phyloP scores from a whole-genome alignment of 2,329 filamentous ascomycete genomes.

The Dothistroma pini region DNA sequence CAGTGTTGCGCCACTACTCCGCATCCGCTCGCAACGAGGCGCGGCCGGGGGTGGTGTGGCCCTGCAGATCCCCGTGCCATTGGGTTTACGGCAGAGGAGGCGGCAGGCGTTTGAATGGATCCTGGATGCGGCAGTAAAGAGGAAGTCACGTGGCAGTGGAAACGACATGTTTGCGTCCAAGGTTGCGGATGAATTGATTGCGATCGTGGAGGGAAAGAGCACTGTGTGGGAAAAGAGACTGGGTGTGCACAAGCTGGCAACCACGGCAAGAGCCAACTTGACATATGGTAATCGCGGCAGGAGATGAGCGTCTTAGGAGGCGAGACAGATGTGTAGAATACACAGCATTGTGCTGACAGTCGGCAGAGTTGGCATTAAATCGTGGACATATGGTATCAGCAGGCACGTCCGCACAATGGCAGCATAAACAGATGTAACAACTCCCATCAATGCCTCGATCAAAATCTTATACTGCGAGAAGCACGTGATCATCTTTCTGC shows the following conservation, averaged over 20 bases:
- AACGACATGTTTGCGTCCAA: slow-evolving; percentile 69
- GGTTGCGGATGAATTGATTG: slow-evolving; percentile 80
- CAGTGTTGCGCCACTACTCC: slow-evolving; percentile 83
- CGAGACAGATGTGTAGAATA: background rate
- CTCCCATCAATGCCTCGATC: background rate
- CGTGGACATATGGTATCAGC: background rate
- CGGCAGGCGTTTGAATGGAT: slow-evolving; percentile 85
- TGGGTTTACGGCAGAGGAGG: slow-evolving; percentile 70
- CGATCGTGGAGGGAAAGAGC: slow-evolving; percentile 82
- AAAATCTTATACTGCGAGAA: background rate
- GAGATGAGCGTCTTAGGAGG: slow-evolving; percentile 6
- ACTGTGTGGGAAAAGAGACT: slow-evolving; percentile 78
- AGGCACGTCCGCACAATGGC: background rate
- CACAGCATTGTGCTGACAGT: background rate
- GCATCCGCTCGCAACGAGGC: slow-evolving; percentile 70
- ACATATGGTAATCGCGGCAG: slow-evolving; percentile 22
- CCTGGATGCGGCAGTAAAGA: slow-evolving; percentile 74
- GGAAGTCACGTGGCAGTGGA: slow-evolving; percentile 67
- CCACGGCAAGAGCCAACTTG: slow-evolving; percentile 72
- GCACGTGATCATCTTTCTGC: background rate
- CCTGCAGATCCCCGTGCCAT: slow-evolving; percentile 76
- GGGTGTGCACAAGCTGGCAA: slow-evolving; percentile 74
- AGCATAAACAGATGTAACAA: background rate
- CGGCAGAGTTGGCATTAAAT: background rate
- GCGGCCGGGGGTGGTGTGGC: slow-evolving; percentile 81